A percentile compares a stretch with the other conserved stretches of the same genome.
Evolutionary conservation across 1,284 basidiomycete genomes (phyloP).

Genomic region (Lentinula novae-zelandiae): DNA sequence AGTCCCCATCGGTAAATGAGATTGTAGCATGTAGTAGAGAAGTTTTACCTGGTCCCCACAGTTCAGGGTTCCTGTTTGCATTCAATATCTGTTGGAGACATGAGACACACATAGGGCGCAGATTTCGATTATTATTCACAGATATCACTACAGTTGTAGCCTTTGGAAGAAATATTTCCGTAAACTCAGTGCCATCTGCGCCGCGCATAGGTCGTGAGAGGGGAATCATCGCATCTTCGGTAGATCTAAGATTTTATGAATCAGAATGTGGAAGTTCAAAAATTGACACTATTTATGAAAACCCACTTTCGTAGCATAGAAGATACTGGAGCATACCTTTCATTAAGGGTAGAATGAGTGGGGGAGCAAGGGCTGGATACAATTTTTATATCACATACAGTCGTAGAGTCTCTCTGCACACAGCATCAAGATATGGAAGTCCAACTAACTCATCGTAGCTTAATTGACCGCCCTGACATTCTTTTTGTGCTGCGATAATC

Average conservation of each 20-base stretch:
- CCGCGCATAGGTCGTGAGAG: slow-evolving; percentile 21
- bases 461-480: slow-evolving; percentile 22
- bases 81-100: slow-evolving; percentile 14
- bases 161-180: slow-evolving; percentile 25
- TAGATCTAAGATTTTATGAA: slow-evolving; percentile 20
- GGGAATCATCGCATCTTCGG: slow-evolving; percentile 20
- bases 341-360: not conserved
- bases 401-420: slow-evolving; percentile 39
- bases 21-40: too few species aligned
- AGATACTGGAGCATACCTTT: slow-evolving; percentile 28
- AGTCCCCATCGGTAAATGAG: not conserved
- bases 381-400: slow-evolving; percentile 23
- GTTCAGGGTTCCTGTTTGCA: slow-evolving; percentile 15
- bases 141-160: slow-evolving; percentile 31
- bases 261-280: not conserved
- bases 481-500: slow-evolving; percentile 25
- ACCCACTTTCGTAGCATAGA: slow-evolving; percentile 25
- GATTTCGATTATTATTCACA: slow-evolving; percentile 17
- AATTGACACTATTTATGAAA: not conserved
- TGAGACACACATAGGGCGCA: slow-evolving; percentile 21
- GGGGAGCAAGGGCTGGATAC: not conserved
- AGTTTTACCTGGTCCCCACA: slow-evolving; percentile 19
- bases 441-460: slow-evolving; percentile 31
- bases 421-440: slow-evolving; percentile 40
- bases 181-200: slow-evolving; percentile 21